A percentile compares a stretch with the other conserved stretches of the same genome.
Evolutionary conservation across 371 early-diverging fungal species (phyloP).

Genomic region (Phascolomyces articulosus): DNA sequence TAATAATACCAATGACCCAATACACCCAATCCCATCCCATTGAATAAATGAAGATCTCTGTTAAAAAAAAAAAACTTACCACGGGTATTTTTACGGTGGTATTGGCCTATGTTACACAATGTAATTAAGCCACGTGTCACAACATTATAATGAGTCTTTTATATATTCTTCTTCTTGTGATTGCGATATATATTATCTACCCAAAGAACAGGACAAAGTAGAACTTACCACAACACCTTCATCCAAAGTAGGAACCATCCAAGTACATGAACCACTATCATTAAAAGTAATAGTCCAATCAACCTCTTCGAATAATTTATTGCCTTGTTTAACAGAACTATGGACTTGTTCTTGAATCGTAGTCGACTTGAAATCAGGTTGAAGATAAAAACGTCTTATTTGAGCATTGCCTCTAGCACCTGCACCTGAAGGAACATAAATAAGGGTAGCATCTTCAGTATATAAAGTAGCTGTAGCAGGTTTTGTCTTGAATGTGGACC

Average conservation of each 20-base stretch:
- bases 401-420: slow-evolving; percentile 37
- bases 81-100: slow-evolving; percentile 37
- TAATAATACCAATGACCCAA: no score
- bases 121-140: slow-evolving; percentile 20
- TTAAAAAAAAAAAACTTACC: slow-evolving; percentile 15
- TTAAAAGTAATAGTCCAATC: slow-evolving; percentile 44
- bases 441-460: slow-evolving; percentile 37
- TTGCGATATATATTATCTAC: no score
- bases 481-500: slow-evolving; percentile 40
- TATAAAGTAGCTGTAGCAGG: slow-evolving; percentile 36
- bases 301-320: slow-evolving; percentile 43
- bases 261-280: slow-evolving; percentile 36
- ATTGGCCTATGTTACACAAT: slow-evolving; percentile 28
- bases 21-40: no score
- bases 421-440: slow-evolving; percentile 44
- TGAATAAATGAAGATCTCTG: background rate
- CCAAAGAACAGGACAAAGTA: no score
- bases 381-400: slow-evolving; percentile 38
- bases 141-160: background rate
- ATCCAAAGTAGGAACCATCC: slow-evolving; percentile 43
- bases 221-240: slow-evolving; percentile 23
- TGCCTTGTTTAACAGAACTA: slow-evolving; percentile 22
- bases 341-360: slow-evolving; percentile 37
- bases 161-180: background rate
- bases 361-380: slow-evolving; percentile 32